These are phyloP conservation scores for Tritrichomonas musculus DNA, from an alignment of 208 protist species.

Conservation along the genomic window DNA sequence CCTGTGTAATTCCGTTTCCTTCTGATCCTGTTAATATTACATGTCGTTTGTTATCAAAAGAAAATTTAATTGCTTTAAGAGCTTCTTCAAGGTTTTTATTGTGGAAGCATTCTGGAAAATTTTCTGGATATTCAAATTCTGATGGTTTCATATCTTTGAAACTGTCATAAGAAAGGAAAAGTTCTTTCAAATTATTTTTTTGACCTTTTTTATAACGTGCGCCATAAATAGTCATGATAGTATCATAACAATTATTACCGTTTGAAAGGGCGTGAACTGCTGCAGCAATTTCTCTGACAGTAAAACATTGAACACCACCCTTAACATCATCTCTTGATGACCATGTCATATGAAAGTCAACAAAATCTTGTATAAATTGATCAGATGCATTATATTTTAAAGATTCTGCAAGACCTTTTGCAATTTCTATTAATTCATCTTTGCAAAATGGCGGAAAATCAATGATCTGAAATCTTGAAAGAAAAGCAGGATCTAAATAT, in stretches of 20 bases:
- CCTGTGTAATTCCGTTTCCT: background rate
- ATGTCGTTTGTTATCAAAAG: background rate
- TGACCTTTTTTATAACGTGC: background rate
- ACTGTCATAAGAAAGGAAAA: no score
- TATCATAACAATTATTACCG: background rate
- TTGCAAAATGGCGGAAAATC: background rate
- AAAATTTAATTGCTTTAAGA: background rate
- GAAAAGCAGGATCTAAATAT: background rate
- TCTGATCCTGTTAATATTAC: background rate
- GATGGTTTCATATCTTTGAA: background rate
- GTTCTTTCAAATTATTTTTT: background rate
- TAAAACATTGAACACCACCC: background rate
- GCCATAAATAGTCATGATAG: background rate
- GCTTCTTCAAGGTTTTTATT: background rate
- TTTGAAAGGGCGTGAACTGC: background rate
- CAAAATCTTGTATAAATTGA: background rate
- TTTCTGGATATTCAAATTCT: background rate
- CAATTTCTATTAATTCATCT: background rate
- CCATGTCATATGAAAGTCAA: background rate
- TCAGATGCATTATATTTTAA: background rate
- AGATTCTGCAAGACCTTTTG: background rate
- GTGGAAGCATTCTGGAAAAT: background rate
- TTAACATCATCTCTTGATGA: no score
- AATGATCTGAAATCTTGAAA: background rate
- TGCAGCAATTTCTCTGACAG: background rate